Evolutionary conservation across 106 monocot genomes (phyloP).

Genomic region (Gastrodia elata): DNA sequence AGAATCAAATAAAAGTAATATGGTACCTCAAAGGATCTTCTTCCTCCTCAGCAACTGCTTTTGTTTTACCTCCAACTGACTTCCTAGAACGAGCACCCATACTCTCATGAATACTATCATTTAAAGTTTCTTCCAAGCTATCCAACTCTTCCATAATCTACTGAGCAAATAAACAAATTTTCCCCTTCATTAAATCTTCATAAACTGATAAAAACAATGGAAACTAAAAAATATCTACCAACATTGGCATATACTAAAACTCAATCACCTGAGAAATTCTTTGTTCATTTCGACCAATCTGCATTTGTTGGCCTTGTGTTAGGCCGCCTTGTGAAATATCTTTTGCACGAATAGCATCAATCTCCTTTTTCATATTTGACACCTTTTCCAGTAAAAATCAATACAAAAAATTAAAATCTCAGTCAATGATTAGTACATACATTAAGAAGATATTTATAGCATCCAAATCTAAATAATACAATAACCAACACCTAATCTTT

Average conservation of each 20-base stretch:
- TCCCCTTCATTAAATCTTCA: background rate
- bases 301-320: slow-evolving; percentile 98
- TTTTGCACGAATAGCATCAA: slow-evolving; percentile 87
- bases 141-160: slow-evolving; percentile 98
- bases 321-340: slow-evolving; percentile 97
- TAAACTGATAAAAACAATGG: background rate
- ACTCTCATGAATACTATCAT: slow-evolving; percentile 97
- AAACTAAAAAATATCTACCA: background rate
- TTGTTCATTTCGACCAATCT: slow-evolving; percentile 98
- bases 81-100: slow-evolving; percentile 66
- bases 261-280: slow-evolving; percentile 73
- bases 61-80: slow-evolving; percentile 23
- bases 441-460: background rate
- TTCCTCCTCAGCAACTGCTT: slow-evolving; percentile 55
- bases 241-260: background rate
- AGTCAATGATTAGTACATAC: background rate
- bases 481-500: too few species aligned
- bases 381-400: slow-evolving; percentile 40
- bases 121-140: slow-evolving; percentile 93
- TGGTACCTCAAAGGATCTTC: slow-evolving; percentile 48
- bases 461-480: too few species aligned
- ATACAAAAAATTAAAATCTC: background rate
- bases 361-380: slow-evolving; percentile 96
- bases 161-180: slow-evolving; percentile 1
- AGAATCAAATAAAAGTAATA: background rate